These are phyloP conservation scores for Boletus semigastroideus DNA, from an alignment of 1,284 basidiomycete genomes.

Conservation along the genomic window DNA sequence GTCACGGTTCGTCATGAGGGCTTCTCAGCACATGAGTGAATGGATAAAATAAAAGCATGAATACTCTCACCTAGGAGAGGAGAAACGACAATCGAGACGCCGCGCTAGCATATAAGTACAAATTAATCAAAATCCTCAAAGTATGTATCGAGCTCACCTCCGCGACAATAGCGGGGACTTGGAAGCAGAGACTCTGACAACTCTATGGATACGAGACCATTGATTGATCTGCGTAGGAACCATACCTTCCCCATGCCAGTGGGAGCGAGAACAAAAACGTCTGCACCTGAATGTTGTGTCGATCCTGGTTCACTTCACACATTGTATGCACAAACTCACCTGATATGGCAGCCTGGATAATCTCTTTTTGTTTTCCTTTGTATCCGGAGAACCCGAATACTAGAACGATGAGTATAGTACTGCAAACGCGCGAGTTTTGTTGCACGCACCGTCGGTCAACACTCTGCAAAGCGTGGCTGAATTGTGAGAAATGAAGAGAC, in stretches of 20 bases:
- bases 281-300: conserved; percentile 45
- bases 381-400: conserved; percentile 70
- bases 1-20: conserved; percentile 82
- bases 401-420: conserved; percentile 25
- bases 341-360: conserved; percentile 65
- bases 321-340: conserved; percentile 39
- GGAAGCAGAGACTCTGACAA: conserved; percentile 76
- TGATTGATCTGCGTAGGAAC: neutral
- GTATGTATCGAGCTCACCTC: conserved; percentile 38
- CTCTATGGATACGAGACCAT: neutral
- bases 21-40: conserved; percentile 37
- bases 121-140: too few relatives aligned
- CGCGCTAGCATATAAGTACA: conserved; percentile 41
- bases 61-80: conserved; percentile 60
- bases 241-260: conserved; percentile 87
- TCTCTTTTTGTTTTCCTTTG: conserved; percentile 75
- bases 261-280: conserved; percentile 82
- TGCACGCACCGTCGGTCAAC: conserved; percentile 23
- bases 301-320: neutral
- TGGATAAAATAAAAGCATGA: neutral
- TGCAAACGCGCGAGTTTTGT: neutral
- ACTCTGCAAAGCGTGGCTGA: conserved; percentile 14
- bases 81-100: conserved; percentile 77
- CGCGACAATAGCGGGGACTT: conserved; percentile 76
- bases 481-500: neutral